Base-by-base conservation (phyloP, 2,329 filamentous ascomycete species). In the Cylindrodendrum hubeiense region DNA sequence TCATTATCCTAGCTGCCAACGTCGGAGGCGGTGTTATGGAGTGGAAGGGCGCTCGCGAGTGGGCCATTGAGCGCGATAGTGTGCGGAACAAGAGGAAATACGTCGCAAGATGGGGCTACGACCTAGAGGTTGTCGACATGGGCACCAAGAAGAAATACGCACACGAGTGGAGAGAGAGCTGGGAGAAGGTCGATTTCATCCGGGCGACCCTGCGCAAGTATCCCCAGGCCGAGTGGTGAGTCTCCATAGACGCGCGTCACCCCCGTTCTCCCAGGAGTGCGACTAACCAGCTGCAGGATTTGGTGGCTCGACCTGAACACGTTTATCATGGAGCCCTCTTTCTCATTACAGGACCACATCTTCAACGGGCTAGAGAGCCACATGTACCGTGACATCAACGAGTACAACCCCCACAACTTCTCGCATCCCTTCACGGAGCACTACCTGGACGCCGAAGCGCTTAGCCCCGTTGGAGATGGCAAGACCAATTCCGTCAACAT, bases 231-330 rank as follows among this genome's bases (percentile, higher is more conserved):
- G 95, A 99, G 84, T 99, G 96, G 96, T 97, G 85, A 80, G 90
- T 81, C 12, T 47, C 15, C 13, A 41, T 57, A n/a, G 3, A 22
- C 17, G 9, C 28, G 44, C 21, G 4, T 58, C 19, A n/a, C 13
- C n/a, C 8, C 3, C 13, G 51, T 24, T 17, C 2, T 33, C 13
- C 19, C 26, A 54, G 26, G 13, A 51, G n/a, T 9, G 30, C 28
- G 43, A 63, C 71, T 72, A 46, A 71, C 57, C 26, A 19, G 34
- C n/a, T 75, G 94, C 77, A 97, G 95, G 95, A 96, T 99, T 76
- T 99, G 96, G 96, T 99, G 96, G 95, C 86, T 99, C 63, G 96
- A 99, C 79, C 88, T 98, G 41, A 97, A 97, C 82, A 99, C 96
- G 3, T 97, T 95, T 81, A 91, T 99, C 79, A 99, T 99, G 96